Evolutionary conservation across 139 green algal genomes (phyloP), one percentile per base, ranked within the genome.

Genomic region (Tetradesmus lagerheimii): DNA sequence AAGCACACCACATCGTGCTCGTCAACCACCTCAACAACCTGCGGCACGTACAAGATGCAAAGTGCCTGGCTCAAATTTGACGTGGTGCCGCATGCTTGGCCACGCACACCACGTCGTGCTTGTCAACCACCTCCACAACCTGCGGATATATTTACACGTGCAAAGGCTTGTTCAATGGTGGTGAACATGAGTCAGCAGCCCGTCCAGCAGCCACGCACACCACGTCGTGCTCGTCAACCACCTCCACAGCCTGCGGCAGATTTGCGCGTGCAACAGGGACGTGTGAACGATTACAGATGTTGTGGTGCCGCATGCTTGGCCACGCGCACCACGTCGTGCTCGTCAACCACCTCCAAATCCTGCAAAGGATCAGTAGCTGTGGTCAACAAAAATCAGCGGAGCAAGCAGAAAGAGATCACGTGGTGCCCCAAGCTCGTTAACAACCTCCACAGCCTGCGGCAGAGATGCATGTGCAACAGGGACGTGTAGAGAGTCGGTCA

Each of bases 121-220:
- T 90, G 29, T 64, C 89, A 39, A 96, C 88, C 67, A 94, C 86
- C 6, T 92, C 50, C 80, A 96, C 86, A 50, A 97, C 94, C 94
- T 95, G 94, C 35, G n/a, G n/a, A n/a, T n/a, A n/a, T n/a, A 12
- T 57, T 57, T n/a, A n/a, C n/a, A n/a, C n/a, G n/a, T n/a, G n/a
- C n/a, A n/a, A n/a, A n/a, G n/a, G n/a, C n/a, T n/a, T n/a, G n/a
- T n/a, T n/a, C n/a, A n/a, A n/a, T n/a, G n/a, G n/a, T n/a, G n/a
- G n/a, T n/a, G n/a, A n/a, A n/a, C n/a, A n/a, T n/a, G n/a, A n/a
- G 95, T 98, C n/a, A 99, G 93, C 90, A 99, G 93, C 53, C 97
- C 97, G 83, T 98, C 95, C 81, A 99, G 92, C 57, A 94, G 95
- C 95, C 16, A 92, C 81, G 91, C 97, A 99, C 3, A 96, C 43